Percentiles rank a stretch among this genome's conserved stretches.
These are phyloP conservation scores for Colletotrichum noveboracense DNA, from an alignment of 2,329 filamentous ascomycete genomes.

Conservation along the genomic window DNA sequence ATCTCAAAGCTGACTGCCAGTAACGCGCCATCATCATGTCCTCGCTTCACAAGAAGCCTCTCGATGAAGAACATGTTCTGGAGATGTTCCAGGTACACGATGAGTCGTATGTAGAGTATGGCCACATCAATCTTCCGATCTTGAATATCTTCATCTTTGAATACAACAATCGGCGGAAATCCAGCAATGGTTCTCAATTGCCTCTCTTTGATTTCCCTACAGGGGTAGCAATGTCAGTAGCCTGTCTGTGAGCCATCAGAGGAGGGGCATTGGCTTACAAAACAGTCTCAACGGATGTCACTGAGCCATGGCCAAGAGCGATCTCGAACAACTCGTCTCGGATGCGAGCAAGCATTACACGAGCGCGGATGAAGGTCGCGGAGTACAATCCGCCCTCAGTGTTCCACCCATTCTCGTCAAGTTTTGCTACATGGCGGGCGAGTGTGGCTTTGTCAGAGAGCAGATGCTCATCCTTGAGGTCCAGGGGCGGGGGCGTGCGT, in stretches of 20 bases:
- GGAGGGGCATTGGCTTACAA: neutral
- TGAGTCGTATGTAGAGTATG: constrained; percentile 46
- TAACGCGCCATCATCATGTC: constrained; percentile 40
- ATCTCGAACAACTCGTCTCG: constrained; percentile 34
- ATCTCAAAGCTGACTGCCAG: constrained; percentile 52
- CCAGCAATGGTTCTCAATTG: constrained; percentile 35
- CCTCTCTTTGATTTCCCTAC: constrained; percentile 40
- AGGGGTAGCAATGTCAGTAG: neutral
- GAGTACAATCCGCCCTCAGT: constrained; percentile 32
- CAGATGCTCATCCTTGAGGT: constrained; percentile 40
- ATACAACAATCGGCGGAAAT: constrained; percentile 43
- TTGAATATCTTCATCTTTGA: constrained; percentile 41
- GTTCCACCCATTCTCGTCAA: constrained; percentile 45
- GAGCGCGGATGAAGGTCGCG: constrained; percentile 32
- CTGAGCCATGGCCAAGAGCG: constrained; percentile 25
- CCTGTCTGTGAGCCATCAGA: neutral
- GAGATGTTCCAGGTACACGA: constrained; percentile 54
- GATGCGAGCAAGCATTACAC: constrained; percentile 26
- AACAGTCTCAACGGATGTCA: constrained; percentile 45
- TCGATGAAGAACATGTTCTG: constrained; percentile 66
- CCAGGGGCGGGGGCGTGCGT: constrained; percentile 43
- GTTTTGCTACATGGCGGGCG: constrained; percentile 25
- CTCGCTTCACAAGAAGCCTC: constrained; percentile 55
- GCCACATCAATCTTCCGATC: constrained; percentile 31
- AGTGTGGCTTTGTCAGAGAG: constrained; percentile 33